Percentiles rank a stretch among this genome's conserved stretches.
Conservation (phyloP, 192 early-diverging fungal genomes). For the Diversispora eburnea region DNA sequence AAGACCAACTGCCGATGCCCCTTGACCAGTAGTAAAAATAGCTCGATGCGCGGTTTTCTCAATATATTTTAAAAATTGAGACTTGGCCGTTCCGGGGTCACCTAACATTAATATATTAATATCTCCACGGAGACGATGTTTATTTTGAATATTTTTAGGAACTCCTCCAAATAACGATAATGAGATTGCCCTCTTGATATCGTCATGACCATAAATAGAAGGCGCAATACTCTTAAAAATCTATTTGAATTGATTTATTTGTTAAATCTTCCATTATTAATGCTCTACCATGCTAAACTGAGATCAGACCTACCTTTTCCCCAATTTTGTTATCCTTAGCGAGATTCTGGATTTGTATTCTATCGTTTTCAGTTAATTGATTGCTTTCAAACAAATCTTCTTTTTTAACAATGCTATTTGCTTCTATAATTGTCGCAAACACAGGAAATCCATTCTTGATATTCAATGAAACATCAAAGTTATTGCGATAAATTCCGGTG, state of each 20-base stretch:
- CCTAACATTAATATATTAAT: slow-evolving; percentile 95
- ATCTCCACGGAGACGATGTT: slow-evolving; percentile 94
- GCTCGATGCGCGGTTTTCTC: slow-evolving; percentile 82
- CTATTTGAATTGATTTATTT: slow-evolving; percentile 32
- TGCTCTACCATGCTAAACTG: too few relatives aligned
- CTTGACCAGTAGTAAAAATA: slow-evolving; percentile 84
- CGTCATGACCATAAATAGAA: slow-evolving; percentile 98
- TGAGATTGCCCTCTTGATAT: slow-evolving; percentile 92
- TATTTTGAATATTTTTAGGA: slow-evolving; percentile 88
- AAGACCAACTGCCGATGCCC: slow-evolving; percentile 80
- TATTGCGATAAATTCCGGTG: slow-evolving; percentile 94
- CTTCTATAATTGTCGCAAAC: slow-evolving; percentile 93
- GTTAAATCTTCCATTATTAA: too few relatives aligned
- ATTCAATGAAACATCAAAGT: slow-evolving; percentile 85
- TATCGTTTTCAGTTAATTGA: slow-evolving; percentile 88
- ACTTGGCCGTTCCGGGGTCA: slow-evolving; percentile 86
- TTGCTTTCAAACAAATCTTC: slow-evolving; percentile 86
- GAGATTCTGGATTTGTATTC: slow-evolving; percentile 68
- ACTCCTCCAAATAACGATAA: slow-evolving; percentile 95
- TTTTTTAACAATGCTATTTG: slow-evolving; percentile 89
- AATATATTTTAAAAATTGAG: slow-evolving; percentile 82
- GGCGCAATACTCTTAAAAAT: slow-evolving; percentile 94
- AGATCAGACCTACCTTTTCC: slow-evolving; percentile 53
- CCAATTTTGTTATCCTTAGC: slow-evolving; percentile 77
- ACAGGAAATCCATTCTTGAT: slow-evolving; percentile 94